phyloP scores from a whole-genome alignment of 2,329 filamentous ascomycete genomes.

The Xylaria arbuscula region DNA sequence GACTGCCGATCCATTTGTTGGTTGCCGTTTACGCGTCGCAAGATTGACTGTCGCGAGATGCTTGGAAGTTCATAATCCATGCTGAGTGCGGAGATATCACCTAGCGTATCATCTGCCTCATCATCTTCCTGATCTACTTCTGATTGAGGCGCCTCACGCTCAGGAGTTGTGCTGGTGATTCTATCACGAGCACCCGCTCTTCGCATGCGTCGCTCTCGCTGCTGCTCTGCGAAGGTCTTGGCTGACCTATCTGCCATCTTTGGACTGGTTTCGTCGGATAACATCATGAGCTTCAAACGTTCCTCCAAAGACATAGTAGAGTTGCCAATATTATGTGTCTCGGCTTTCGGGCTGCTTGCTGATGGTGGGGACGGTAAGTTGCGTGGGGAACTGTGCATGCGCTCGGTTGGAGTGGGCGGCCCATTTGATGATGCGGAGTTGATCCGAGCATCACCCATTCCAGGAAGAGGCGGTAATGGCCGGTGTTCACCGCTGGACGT shows the following conservation, averaged over 20 bases:
- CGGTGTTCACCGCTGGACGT: slow-evolving; percentile 84
- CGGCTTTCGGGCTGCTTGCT: slow-evolving; percentile 76
- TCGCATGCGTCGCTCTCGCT: slow-evolving; percentile 75
- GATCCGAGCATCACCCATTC: slow-evolving; percentile 59
- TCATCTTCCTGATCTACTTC: slow-evolving; percentile 62
- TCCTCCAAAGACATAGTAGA: slow-evolving; percentile 87
- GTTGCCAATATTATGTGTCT: slow-evolving; percentile 80
- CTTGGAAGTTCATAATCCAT: slow-evolving; percentile 75
- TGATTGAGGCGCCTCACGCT: slow-evolving; percentile 55
- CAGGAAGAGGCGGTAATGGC: slow-evolving; percentile 87
- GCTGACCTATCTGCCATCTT: slow-evolving; percentile 43
- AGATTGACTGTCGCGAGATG: slow-evolving; percentile 93
- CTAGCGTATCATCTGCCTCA: slow-evolving; percentile 69
- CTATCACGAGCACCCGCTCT: slow-evolving; percentile 66
- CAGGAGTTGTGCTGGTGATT: slow-evolving; percentile 56
- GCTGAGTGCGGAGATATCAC: slow-evolving; percentile 68
- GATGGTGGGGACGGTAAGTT: slow-evolving; percentile 79
- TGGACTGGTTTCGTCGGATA: slow-evolving; percentile 69
- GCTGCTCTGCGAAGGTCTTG: slow-evolving; percentile 71
- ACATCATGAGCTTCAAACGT: slow-evolving; percentile 87
- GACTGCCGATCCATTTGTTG: slow-evolving; percentile 66
- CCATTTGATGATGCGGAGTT: slow-evolving; percentile 69
- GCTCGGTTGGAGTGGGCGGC: slow-evolving; percentile 78
- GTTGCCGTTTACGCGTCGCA: slow-evolving; percentile 83
- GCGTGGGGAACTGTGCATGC: slow-evolving; percentile 73